These are phyloP conservation scores for Naegleria fowleri DNA, from an alignment of 208 protist genomes.

Conservation along the genomic window DNA sequence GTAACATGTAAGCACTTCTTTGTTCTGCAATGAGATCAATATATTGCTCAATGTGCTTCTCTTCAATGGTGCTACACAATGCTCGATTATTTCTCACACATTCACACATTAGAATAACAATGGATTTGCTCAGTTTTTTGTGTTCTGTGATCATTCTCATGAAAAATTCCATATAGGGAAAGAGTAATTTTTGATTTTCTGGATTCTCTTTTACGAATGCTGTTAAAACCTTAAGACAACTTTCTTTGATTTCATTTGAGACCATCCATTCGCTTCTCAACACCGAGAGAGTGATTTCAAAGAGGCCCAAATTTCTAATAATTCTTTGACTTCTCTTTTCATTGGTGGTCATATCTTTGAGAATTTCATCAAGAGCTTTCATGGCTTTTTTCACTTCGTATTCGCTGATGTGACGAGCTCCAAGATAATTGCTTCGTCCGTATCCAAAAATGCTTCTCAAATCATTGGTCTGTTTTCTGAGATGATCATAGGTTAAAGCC, in stretches of 20 bases:
- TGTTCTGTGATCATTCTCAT: not conserved
- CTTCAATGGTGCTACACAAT: not conserved
- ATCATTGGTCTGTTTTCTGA: not conserved
- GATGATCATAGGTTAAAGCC: not conserved
- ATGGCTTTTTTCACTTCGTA: not conserved
- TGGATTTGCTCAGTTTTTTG: not conserved
- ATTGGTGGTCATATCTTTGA: not conserved
- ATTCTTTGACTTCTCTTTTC: not conserved
- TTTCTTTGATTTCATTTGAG: not conserved
- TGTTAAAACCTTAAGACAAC: not conserved
- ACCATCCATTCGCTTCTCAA: not conserved
- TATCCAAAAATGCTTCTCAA: not conserved
- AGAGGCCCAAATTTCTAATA: not conserved
- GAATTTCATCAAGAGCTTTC: not conserved
- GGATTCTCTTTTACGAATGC: not conserved
- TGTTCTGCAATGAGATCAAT: not conserved
- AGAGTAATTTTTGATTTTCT: not conserved
- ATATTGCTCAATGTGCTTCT: not conserved
- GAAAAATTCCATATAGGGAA: not conserved
- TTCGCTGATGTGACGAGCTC: not conserved
- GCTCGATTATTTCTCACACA: not conserved
- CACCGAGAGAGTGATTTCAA: not conserved
- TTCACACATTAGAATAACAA: not conserved
- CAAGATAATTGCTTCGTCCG: not conserved
- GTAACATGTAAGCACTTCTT: not conserved